Conservation (phyloP, 2,329 filamentous ascomycete species). For the Curvularia hawaiiensis region DNA sequence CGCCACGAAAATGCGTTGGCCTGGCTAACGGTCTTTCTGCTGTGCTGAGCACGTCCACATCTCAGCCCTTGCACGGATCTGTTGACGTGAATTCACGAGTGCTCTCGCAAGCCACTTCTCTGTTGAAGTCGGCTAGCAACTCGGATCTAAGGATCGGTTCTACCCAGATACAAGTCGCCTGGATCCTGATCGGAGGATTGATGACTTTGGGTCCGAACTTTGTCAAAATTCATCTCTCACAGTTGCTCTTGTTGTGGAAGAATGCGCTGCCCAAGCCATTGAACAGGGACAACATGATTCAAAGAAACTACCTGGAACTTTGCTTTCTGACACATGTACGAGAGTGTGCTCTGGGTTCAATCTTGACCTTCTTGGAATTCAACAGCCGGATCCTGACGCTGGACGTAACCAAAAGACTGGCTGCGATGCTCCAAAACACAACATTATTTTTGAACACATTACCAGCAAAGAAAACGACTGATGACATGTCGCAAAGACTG, state of each 20-base stretch:
- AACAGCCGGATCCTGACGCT: slow-evolving; percentile 90
- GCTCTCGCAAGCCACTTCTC: slow-evolving; percentile 84
- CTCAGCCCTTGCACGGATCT: slow-evolving; percentile 89
- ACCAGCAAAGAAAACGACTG: slow-evolving; percentile 80
- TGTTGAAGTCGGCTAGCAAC: slow-evolving; percentile 90
- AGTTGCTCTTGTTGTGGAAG: slow-evolving; percentile 93
- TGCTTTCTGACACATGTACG: slow-evolving; percentile 93
- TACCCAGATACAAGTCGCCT: slow-evolving; percentile 96
- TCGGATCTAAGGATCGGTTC: slow-evolving; percentile 89
- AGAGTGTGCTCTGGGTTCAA: slow-evolving; percentile 90
- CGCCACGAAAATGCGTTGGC: slow-evolving; percentile 81
- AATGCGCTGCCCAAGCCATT: slow-evolving; percentile 94
- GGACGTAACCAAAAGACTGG: slow-evolving; percentile 91
- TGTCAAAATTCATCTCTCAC: slow-evolving; percentile 96
- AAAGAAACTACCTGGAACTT: slow-evolving; percentile 83
- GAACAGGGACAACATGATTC: slow-evolving; percentile 86
- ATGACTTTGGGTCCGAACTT: slow-evolving; percentile 98
- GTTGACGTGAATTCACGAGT: slow-evolving; percentile 94
- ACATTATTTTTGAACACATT: slow-evolving; percentile 86
- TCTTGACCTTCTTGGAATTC: slow-evolving; percentile 90
- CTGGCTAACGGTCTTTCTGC: slow-evolving; percentile 92
- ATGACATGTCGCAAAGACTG: slow-evolving; percentile 83
- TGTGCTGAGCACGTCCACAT: slow-evolving; percentile 84
- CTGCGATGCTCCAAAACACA: slow-evolving; percentile 93
- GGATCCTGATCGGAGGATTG: slow-evolving; percentile 93